These are phyloP conservation scores for Clonostachys chloroleuca DNA, from an alignment of 2,329 filamentous ascomycete species.

Conservation along the genomic window DNA sequence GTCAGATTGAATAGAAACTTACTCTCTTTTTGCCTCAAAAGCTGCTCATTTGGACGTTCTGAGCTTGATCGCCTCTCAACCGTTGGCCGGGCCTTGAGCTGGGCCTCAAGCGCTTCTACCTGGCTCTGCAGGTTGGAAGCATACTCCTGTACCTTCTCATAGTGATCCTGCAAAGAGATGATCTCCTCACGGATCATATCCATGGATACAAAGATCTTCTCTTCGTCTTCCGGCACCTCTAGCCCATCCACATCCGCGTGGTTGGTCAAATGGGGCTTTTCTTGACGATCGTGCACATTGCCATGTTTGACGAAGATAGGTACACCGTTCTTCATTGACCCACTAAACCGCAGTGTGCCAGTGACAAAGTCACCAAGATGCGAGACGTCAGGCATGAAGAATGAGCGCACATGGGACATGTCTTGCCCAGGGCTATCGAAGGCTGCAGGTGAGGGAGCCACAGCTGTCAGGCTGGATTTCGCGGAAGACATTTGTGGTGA, in stretches of 20 bases:
- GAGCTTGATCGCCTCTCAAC: conserved; percentile 34
- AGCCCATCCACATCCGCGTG: conserved; percentile 47
- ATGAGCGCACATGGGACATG: conserved; percentile 42
- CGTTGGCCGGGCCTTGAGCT: conserved; percentile 38
- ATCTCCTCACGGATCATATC: conserved; percentile 59
- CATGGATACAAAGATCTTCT: conserved; percentile 55
- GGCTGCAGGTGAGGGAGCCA: conserved; percentile 28
- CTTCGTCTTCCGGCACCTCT: conserved; percentile 46
- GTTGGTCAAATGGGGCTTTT: conserved; percentile 21
- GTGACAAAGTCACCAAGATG: conserved; percentile 55
- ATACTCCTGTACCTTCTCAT: conserved; percentile 50
- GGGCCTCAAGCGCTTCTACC: conserved; percentile 42
- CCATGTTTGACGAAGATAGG: conserved; percentile 52
- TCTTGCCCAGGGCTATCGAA: conserved; percentile 23
- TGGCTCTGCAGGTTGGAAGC: conserved; percentile 48
- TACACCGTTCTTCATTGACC: conserved; percentile 46
- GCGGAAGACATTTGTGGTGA: conserved; percentile 30
- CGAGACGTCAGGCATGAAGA: conserved; percentile 48
- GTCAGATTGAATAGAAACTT: conserved; percentile 21
- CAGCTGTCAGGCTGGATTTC: conserved; percentile 34
- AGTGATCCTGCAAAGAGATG: conserved; percentile 48
- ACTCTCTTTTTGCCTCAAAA: conserved; percentile 51
- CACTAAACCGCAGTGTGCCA: conserved; percentile 45
- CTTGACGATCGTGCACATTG: conserved; percentile 38
- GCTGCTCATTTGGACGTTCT: conserved; percentile 36